phyloP scores from a whole-genome alignment of 225 moss, liverwort and hornwort species.

The Bryum argenteum region DNA sequence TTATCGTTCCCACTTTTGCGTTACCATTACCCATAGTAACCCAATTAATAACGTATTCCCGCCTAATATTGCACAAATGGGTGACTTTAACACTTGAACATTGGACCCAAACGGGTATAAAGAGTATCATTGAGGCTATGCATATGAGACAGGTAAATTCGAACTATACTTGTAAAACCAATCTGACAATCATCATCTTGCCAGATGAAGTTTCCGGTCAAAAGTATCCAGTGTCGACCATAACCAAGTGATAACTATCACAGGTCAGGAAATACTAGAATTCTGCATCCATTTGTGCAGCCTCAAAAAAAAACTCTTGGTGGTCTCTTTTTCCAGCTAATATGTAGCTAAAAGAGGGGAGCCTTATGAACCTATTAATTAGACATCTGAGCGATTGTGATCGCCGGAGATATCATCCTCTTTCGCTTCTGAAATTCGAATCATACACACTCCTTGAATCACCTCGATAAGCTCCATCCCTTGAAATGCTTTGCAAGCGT shows the following conservation, averaged over 20 bases:
- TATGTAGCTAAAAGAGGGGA: background rate
- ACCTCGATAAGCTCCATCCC: slow-evolving; percentile 79
- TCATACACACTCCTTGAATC: slow-evolving; percentile 60
- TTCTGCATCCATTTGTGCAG: background rate
- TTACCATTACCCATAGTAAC: no score
- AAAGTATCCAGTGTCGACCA: slow-evolving; percentile 4
- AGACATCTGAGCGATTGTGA: slow-evolving; percentile 4
- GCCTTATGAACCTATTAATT: slow-evolving; percentile 19
- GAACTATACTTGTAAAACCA: background rate
- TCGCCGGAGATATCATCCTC: slow-evolving; percentile 33
- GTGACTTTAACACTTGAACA: no score
- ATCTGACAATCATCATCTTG: background rate
- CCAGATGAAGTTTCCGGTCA: slow-evolving; percentile 10
- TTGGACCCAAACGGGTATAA: no score
- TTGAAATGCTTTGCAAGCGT: slow-evolving; percentile 95
- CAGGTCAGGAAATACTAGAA: slow-evolving; percentile 1
- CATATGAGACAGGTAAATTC: no score
- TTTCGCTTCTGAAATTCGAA: slow-evolving; percentile 24
- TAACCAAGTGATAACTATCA: slow-evolving; percentile 30
- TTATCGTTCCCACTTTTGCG: no score
- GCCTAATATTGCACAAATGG: no score
- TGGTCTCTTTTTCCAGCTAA: slow-evolving; percentile 16
- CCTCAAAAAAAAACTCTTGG: background rate
- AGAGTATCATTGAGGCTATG: background rate
- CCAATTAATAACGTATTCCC: no score